Conservation (phyloP, 169 alveolate genomes). For the Eimeria necatrix region DNA sequence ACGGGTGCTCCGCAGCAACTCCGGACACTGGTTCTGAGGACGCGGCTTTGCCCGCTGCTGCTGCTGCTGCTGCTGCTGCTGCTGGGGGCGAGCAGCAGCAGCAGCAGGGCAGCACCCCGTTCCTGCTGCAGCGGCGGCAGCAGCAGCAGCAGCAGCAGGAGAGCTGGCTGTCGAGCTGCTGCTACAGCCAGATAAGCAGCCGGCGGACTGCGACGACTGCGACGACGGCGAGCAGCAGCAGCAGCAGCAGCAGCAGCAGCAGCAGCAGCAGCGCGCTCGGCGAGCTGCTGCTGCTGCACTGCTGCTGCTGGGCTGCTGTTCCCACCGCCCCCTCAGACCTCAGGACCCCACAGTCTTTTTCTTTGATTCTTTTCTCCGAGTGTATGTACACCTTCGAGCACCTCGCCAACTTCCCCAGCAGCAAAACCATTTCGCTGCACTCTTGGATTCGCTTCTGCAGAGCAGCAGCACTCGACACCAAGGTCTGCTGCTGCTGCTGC, state of each 20-base stretch:
- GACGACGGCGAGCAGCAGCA: background rate
- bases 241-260: background rate
- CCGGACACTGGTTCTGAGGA: background rate
- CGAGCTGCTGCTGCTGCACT: background rate
- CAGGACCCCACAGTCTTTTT: background rate
- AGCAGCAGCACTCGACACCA: background rate
- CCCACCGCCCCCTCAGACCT: background rate
- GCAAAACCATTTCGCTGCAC: background rate
- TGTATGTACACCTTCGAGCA: background rate
- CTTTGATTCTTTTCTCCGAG: background rate
- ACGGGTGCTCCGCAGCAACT: background rate
- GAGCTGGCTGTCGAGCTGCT: background rate
- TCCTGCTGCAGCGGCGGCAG: background rate
- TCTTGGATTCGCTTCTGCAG: background rate
- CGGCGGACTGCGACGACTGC: background rate
- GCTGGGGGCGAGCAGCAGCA: background rate
- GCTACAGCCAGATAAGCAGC: too few species aligned
- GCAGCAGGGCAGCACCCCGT: background rate
- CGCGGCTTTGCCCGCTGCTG: background rate
- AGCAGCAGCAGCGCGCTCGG: background rate
- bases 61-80: slow-evolving; percentile 10
- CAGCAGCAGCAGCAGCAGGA: background rate
- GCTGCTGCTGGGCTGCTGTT: background rate
- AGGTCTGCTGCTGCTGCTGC: too few species aligned
- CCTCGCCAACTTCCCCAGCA: background rate